Base-by-base conservation (phyloP, 768 basidiomycete species). In the Ramaria sp. region DNA sequence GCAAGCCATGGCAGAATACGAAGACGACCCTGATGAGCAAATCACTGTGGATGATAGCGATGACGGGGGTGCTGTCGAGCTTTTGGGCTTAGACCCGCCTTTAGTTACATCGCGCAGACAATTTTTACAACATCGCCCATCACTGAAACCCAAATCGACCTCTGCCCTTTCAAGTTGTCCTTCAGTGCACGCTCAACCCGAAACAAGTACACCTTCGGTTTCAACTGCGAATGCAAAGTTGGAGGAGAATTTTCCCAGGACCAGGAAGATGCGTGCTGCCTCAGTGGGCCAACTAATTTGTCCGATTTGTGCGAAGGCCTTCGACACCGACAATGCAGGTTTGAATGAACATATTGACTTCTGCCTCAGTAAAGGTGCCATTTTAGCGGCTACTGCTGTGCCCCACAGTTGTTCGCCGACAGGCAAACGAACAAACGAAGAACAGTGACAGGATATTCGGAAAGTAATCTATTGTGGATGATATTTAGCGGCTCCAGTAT, bases 311-410 rank as follows among this genome's bases (percentile, higher is more conserved):
- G 64, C 68, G 24, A 81, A 78, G 63, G 64, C 68, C 12, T 64
- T 91, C 52, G 69, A 75, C 57, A 79, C 76, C 1, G 82, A 90
- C 64, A 96, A 96, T 63, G 72, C 76, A 47, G 82, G 78, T 4
- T 67, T 96, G 32, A 95, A 96, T 63, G 73, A 78, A n/a, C 92
- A 96, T 62, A 75, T 96, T 42, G 92, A 96, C 66, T 86, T 83
- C 61, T 96, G 93, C 63, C 66, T 96, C 49, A 93, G 88, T 64
- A 78, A 80, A 56, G 78, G 76, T 22, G 85, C 81, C 2, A 92
- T 95, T 57, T 69, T 76, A 56, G 78, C 87, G 61, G 87, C 87
- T 0, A 85, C 86, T 54, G 62, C 60, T 0, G 61, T 64, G 51
- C 63, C 4, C 56, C 28, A 52, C 53, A 22, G 44, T 16, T 9